phyloP scores from a whole-genome alignment of 1,284 basidiomycete species.

The Mixia osmundae region DNA sequence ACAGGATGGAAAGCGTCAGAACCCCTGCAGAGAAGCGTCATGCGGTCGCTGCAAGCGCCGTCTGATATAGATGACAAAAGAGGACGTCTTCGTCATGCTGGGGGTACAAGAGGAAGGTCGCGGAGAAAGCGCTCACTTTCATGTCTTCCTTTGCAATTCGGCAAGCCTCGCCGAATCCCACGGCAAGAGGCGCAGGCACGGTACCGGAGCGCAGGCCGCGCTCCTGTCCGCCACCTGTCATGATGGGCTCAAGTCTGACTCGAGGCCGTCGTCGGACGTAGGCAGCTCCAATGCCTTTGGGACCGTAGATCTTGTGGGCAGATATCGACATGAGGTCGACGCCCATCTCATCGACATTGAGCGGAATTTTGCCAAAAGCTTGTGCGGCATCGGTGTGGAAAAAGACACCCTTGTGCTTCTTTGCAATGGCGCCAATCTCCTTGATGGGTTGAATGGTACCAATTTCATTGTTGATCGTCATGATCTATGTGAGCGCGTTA shows the following conservation, averaged over 20 bases:
- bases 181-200: conserved; percentile 64
- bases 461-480: conserved; percentile 99
- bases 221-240: conserved; percentile 94
- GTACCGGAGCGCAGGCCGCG: conserved; percentile 86
- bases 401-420: conserved; percentile 61
- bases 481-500: conserved; percentile 31
- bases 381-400: conserved; percentile 98
- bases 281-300: conserved; percentile 84
- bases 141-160: conserved; percentile 79
- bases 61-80: too few species aligned
- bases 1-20: conserved; percentile 32
- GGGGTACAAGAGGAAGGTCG: background rate
- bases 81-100: background rate
- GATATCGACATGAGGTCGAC: conserved; percentile 91
- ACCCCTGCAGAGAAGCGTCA: conserved; percentile 37
- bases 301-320: conserved; percentile 95
- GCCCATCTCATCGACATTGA: conserved; percentile 89
- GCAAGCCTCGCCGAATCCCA: conserved; percentile 88
- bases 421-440: conserved; percentile 68
- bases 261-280: conserved; percentile 83
- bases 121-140: conserved; percentile 36
- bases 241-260: conserved; percentile 80
- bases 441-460: conserved; percentile 94
- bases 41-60: background rate
- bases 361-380: conserved; percentile 37